Base-by-base conservation (phyloP, 805 yeast species). In the Candida taoyuanica region DNA sequence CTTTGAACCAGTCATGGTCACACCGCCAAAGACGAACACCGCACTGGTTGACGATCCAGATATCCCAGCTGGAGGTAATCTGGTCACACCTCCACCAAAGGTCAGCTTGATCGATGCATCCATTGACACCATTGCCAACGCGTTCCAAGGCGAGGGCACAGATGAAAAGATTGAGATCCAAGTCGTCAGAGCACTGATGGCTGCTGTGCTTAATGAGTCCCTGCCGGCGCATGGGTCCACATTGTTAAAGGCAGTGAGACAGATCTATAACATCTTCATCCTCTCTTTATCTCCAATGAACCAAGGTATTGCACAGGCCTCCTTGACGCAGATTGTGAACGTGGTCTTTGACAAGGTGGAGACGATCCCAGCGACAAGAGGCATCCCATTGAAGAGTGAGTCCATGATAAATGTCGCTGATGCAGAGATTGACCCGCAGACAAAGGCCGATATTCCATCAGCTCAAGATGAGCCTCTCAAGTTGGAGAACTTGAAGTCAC, bases 271-370 rank as follows among this genome's bases (percentile, higher is more conserved):
- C 58, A 85, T 94, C 19, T 94, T 91, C 55, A 81, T 93, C 29
- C 73, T 86, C 39, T 87, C 97, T 0, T 68, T 84, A 43, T 78
- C 83, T 15, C 78, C 91, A 3, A 68, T 84, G 18, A 91, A 88
- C 56, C 98, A 93, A 63, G 85, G 88, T 1, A 80, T 89, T 43
- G 98, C 98, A 0, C 98, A 94, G 65, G 98, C 96, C 2, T 83
- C 93, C 7, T 70, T 93, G 48, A 85, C 94, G 3, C 99, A 93
- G 63, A 83, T 91, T 53, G 86, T 93, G 17, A 79, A 80, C 39
- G 79, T 85, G 7, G 81, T 89, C 9, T 93, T 87, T 64, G 95
- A 85, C 45, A 76, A 93, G 46, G 76, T 78, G 29, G 72, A 70
- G 37, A 60, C 56, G 31, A 56, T 64, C 25, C 48, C 64, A 12